Evolutionary conservation across 768 basidiomycete genomes (phyloP).

Genomic region (Terana coerulea): DNA sequence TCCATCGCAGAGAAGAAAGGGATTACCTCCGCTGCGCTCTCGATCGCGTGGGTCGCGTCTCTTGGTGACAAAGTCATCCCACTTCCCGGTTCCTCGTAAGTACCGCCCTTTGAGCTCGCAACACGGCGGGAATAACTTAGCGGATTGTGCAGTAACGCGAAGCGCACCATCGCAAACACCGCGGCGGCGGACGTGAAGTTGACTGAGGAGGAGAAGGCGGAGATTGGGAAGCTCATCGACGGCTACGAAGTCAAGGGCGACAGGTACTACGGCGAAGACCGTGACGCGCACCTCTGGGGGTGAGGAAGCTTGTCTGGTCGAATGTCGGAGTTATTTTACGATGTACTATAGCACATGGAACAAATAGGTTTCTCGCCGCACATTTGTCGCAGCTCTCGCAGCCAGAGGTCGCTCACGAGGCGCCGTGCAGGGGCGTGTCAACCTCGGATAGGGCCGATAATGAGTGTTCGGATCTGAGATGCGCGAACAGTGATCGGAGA

Average conservation of each 20-base stretch:
- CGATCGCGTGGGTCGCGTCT: slow-evolving; percentile 36
- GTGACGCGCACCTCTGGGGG: slow-evolving; percentile 29
- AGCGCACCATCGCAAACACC: slow-evolving; percentile 41
- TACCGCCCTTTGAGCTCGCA: not conserved
- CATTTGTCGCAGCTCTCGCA: no score
- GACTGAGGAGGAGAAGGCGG: slow-evolving; percentile 30
- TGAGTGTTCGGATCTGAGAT: not conserved
- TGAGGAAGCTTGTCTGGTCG: slow-evolving; percentile 15
- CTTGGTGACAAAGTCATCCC: slow-evolving; percentile 39
- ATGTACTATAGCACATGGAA: no score
- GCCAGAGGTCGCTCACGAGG: not conserved
- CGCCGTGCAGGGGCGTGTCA: not conserved
- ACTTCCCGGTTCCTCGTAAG: slow-evolving; percentile 43
- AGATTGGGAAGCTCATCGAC: slow-evolving; percentile 36
- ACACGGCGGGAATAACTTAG: not conserved
- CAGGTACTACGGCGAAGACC: slow-evolving; percentile 30
- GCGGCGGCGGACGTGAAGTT: slow-evolving; percentile 35
- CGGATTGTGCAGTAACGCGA: slow-evolving; percentile 26
- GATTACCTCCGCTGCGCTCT: slow-evolving; percentile 36
- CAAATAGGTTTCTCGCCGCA: no score
- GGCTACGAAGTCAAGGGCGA: slow-evolving; percentile 34
- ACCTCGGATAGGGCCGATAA: not conserved
- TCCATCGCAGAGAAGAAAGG: slow-evolving; percentile 39
- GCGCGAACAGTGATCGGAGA: slow-evolving; percentile 1
- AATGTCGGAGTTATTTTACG: not conserved